Conservation (phyloP, 148 eudicot genomes). For the Vaccinium myrtillus region DNA sequence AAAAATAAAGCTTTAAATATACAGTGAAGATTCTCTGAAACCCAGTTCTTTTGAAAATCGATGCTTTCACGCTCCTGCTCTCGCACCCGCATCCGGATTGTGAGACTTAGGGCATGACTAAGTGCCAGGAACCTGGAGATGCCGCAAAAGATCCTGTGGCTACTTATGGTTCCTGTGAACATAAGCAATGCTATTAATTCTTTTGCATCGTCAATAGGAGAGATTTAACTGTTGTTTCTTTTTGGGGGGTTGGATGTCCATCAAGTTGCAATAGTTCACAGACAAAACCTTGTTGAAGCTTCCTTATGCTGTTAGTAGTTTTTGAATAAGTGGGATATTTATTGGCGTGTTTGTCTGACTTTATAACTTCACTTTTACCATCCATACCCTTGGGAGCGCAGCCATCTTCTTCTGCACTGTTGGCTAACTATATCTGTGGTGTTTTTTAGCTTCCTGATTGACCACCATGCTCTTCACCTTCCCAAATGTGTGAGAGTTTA, state of each 20-base stretch:
- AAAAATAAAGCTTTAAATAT: too few relatives aligned
- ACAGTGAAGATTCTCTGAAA: too few relatives aligned
- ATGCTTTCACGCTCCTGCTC: too few relatives aligned
- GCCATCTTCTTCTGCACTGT: neutral
- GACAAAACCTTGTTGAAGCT: neutral
- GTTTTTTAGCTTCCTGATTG: neutral
- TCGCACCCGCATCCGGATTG: too few relatives aligned
- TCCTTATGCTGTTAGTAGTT: slow-evolving; percentile 1
- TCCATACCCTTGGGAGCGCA: neutral
- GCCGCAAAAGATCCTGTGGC: neutral
- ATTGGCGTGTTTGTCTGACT: neutral
- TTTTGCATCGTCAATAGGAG: neutral
- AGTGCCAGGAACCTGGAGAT: neutral
- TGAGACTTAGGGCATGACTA: neutral
- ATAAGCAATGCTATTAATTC: neutral
- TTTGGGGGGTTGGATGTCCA: neutral
- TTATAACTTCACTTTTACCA: neutral
- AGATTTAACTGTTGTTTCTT: neutral
- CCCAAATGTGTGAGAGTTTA: neutral
- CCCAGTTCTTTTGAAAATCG: too few relatives aligned
- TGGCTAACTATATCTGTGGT: neutral
- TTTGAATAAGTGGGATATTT: slow-evolving; percentile 3
- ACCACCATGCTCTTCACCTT: slow-evolving; percentile 1
- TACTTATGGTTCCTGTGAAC: neutral
- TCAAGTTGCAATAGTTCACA: slow-evolving; percentile 5